Evolutionary conservation across 768 basidiomycete genomes (phyloP).

Genomic region (Serendipita sp.): DNA sequence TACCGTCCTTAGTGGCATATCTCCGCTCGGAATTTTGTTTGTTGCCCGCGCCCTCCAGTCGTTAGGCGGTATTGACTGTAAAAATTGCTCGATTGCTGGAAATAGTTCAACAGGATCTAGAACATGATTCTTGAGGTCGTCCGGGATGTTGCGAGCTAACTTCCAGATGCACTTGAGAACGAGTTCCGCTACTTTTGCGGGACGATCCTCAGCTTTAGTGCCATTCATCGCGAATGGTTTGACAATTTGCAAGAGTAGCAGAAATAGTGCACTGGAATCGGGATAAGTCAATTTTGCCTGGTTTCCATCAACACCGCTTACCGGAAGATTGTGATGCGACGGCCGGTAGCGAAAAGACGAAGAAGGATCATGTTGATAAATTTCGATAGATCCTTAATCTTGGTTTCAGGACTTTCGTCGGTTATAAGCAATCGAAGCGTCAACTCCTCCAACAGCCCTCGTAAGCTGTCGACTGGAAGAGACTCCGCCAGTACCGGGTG

Average conservation of each 20-base stretch:
- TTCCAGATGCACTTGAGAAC: slow-evolving; percentile 98
- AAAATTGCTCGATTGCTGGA: slow-evolving; percentile 83
- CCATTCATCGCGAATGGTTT: slow-evolving; percentile 69
- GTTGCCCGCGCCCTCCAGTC: slow-evolving; percentile 89
- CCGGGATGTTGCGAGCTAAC: slow-evolving; percentile 82
- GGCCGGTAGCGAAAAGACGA: slow-evolving; percentile 77
- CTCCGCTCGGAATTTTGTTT: slow-evolving; percentile 85
- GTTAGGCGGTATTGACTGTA: slow-evolving; percentile 85
- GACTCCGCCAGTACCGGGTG: slow-evolving; percentile 77
- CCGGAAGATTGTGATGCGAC: slow-evolving; percentile 86
- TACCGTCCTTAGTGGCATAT: slow-evolving; percentile 94
- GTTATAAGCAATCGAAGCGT: slow-evolving; percentile 85
- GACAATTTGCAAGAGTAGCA: slow-evolving; percentile 64
- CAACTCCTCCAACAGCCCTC: slow-evolving; percentile 78
- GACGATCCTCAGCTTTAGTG: slow-evolving; percentile 58
- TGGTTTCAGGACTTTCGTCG: slow-evolving; percentile 67
- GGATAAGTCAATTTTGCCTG: background rate
- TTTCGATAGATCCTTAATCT: slow-evolving; percentile 82
- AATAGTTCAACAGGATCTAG: slow-evolving; percentile 82
- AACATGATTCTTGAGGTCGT: slow-evolving; percentile 64
- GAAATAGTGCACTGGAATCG: slow-evolving; percentile 51
- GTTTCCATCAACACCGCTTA: slow-evolving; percentile 24
- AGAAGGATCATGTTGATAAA: slow-evolving; percentile 99
- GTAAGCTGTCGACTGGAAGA: slow-evolving; percentile 69
- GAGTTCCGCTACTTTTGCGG: slow-evolving; percentile 80